Percentiles rank a stretch among this genome's conserved stretches.
Conservation (phyloP, 345 rosid species). For the Xanthoceras sorbifolium region DNA sequence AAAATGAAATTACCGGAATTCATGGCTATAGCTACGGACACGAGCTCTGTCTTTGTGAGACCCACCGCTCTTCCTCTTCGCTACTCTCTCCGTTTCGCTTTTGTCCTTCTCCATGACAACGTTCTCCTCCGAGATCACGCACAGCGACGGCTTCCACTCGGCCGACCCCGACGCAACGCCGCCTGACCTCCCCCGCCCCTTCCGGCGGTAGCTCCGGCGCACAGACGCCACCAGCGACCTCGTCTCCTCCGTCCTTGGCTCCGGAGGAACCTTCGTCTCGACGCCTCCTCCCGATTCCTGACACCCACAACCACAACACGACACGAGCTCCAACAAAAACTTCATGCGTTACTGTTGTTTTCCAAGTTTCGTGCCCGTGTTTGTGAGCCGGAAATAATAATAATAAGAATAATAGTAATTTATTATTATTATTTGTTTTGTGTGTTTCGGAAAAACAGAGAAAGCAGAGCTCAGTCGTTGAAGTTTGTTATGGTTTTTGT, state of each 20-base stretch:
- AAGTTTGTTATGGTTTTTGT: background rate
- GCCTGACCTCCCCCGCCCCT: slow-evolving; percentile 34
- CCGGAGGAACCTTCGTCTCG: slow-evolving; percentile 8
- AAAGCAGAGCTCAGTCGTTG: background rate
- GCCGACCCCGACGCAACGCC: slow-evolving; percentile 16
- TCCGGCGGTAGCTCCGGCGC: slow-evolving; percentile 10
- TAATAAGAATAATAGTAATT: too few species aligned
- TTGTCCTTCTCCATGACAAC: slow-evolving; percentile 28
- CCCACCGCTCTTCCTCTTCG: slow-evolving; percentile 32
- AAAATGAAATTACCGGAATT: slow-evolving; percentile 34
- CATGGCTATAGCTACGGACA: slow-evolving; percentile 35
- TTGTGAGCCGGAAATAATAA: background rate
- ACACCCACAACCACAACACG: slow-evolving; percentile 43
- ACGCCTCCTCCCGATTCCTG: slow-evolving; percentile 7
- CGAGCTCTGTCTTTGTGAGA: slow-evolving; percentile 29
- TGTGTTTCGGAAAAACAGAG: background rate
- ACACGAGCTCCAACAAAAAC: slow-evolving; percentile 52
- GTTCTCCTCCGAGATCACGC: slow-evolving; percentile 59
- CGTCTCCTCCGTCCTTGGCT: slow-evolving; percentile 29
- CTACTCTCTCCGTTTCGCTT: slow-evolving; percentile 20
- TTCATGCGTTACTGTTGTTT: slow-evolving; percentile 32
- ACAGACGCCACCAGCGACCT: slow-evolving; percentile 23
- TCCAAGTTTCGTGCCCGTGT: background rate
- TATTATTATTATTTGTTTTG: too few species aligned
- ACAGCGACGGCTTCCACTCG: slow-evolving; percentile 67